Base-by-base conservation (phyloP, 495 filamentous ascomycete genomes). In the Podospora didyma region DNA sequence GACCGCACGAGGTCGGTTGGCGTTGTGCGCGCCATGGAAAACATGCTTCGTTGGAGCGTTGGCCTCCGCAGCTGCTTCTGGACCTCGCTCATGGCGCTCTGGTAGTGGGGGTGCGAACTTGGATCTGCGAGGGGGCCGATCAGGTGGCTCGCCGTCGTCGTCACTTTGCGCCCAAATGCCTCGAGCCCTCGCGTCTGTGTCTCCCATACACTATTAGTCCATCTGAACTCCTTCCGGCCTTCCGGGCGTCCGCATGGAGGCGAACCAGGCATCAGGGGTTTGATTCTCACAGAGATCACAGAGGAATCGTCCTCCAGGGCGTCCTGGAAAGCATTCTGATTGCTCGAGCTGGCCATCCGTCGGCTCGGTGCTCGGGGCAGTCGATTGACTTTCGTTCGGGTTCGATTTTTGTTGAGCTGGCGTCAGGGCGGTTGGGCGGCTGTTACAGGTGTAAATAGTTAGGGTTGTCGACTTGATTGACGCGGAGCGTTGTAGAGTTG, bases 151-250 rank as follows among this genome's bases (percentile, higher is more conserved):
- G 94, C 95, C 17, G 94, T 97, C 21, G 89, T 90, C 23, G 92
- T 92, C 54, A 99, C 92, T 75, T 96, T 99, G 63, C 92, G 84
- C 51, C 90, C 84, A 73, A 99, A 96, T 37, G 92, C 90, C 73
- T 96, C 91, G 59, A 99, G 75, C 60, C 92, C 89, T 65, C 90
- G 86, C 45, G 90, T 82, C 93, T 97, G 16, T 16, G 28, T 20
- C 9, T 53, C 47, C 10, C 31, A 22, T 41, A 7, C 3, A 6
- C n/a, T n/a, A 57, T 60, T 58, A 60, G 55, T 42, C 19, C 7
- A 31, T 56, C 14, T 46, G n/a, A n/a, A 42, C 12, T 7, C 31
- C 9, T 46, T 28, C 49, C 34, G n/a, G n/a, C 7, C 37, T 54
- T 20, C 46, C 16, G 10, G 37, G 35, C 51, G 17, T 22, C 20